A percentile compares a stretch with the other conserved stretches of the same genome.
Conservation (phyloP, 768 basidiomycete species). For the Tylopilus felleus region DNA sequence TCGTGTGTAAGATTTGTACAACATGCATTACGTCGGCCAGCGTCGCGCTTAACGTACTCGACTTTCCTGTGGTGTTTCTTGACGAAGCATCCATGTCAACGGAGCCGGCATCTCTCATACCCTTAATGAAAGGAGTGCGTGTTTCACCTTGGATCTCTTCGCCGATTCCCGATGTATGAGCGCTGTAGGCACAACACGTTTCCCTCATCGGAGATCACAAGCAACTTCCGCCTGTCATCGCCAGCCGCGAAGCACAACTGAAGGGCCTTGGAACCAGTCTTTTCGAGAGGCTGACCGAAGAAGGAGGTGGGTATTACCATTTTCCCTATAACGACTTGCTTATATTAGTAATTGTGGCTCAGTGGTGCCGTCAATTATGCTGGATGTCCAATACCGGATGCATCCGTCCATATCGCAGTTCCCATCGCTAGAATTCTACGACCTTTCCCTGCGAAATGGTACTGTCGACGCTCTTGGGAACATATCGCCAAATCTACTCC, state of each 20-base stretch:
- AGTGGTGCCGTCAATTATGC: constrained; percentile 89
- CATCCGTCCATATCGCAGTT: constrained; percentile 87
- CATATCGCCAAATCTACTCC: constrained; percentile 48
- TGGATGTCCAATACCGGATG: constrained; percentile 96
- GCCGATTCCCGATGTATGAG: constrained; percentile 12
- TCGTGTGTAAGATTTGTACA: constrained; percentile 65
- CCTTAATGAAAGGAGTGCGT: constrained; percentile 91
- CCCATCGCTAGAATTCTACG: constrained; percentile 83
- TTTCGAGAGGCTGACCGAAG: constrained; percentile 86
- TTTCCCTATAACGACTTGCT: neutral
- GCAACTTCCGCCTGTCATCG: constrained; percentile 87
- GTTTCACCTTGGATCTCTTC: constrained; percentile 6
- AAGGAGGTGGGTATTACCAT: constrained; percentile 56
- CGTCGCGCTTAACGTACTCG: constrained; percentile 59
- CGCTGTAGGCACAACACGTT: constrained; percentile 66
- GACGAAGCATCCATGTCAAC: constrained; percentile 98
- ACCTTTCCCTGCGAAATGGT: constrained; percentile 65
- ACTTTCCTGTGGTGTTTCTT: constrained; percentile 91
- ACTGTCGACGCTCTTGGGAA: constrained; percentile 55
- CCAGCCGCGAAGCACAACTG: constrained; percentile 67
- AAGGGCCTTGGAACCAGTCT: constrained; percentile 77
- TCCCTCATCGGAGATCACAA: constrained; percentile 97
- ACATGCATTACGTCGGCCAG: constrained; percentile 82
- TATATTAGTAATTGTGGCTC: constrained; percentile 7
- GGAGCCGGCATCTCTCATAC: constrained; percentile 87